Evolutionary conservation across 1,284 basidiomycete species (phyloP), one percentile per base, ranked within the genome.

Genomic region (Boletus sp.): DNA sequence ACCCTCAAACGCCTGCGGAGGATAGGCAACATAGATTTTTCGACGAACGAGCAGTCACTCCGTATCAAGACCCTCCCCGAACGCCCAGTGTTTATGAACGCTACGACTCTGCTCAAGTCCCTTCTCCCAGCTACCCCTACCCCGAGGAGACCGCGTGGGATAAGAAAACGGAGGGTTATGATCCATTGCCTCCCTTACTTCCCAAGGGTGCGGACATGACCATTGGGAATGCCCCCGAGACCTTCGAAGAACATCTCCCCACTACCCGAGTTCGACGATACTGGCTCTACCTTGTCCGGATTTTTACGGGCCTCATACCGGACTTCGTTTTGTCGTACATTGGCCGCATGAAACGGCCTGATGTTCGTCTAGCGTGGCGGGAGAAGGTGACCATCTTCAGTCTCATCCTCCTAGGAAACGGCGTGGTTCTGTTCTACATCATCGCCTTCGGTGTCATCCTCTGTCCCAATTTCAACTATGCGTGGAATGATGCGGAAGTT

Each of bases 291-390:
- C 61, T 86, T 7, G 88, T 94, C 8, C 91, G 91, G 91, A 56
- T 78, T 4, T 74, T 83, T 39, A 98, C 96, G 0, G 96, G 84
- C 80, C 91, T 85, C 80, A 88, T 98, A 20, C 97, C 97, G 0
- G 75, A 79, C 31, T 88, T 91, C 69, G 66, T 89, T 16, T 79
- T 95, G 24, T 75, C 74, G 8, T 74, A 77, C 43, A 42, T 97
- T 22, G 96, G 97, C 0, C 81, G 92, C 45, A 98, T 99, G 96
- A 96, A 98, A 74, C 89, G 96, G 2, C 91, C 95, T 0, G 97
- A 99, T 71, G 82, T 99, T 11, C 88, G 91, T 54, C 84, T 98
- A 61, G 97, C 97, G 0, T 99, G 97, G 97, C 81, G 97, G 51
- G 96, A 99, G 76, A 99, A 99, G 77, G 75, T 98, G 53, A 87